These are phyloP conservation scores for Ogataea ramenticola DNA, from an alignment of 805 yeast genomes.

Conservation along the genomic window DNA sequence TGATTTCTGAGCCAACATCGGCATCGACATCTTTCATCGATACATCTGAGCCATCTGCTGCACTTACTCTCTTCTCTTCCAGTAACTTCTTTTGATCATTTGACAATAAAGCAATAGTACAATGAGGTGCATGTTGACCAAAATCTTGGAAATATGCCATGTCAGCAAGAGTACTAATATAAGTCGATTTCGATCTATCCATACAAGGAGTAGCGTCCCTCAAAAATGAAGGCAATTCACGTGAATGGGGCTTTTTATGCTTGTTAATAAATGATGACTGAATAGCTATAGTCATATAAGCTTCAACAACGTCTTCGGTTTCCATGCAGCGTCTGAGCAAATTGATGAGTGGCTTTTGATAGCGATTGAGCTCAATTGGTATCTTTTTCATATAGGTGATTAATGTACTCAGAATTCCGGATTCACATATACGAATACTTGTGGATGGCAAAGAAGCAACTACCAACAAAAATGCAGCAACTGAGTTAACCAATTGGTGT, in stretches of 20 bases:
- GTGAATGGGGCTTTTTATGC: constrained; percentile 16
- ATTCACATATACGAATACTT: constrained; percentile 34
- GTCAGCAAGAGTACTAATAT: constrained; percentile 17
- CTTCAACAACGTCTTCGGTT: constrained; percentile 39
- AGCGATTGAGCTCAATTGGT: constrained; percentile 26
- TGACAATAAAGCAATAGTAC: background rate
- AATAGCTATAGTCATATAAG: constrained; percentile 27
- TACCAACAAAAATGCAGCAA: constrained; percentile 38
- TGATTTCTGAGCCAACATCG: background rate
- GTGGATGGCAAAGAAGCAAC: constrained; percentile 34
- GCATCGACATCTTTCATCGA: background rate
- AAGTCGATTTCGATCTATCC: constrained; percentile 26
- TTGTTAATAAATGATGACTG: background rate
- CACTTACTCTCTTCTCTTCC: constrained; percentile 9
- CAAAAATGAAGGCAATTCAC: constrained; percentile 39
- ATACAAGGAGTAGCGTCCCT: constrained; percentile 44
- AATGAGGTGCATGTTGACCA: background rate
- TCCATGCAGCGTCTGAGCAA: constrained; percentile 70
- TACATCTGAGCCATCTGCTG: background rate
- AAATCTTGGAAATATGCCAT: constrained; percentile 12
- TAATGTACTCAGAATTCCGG: constrained; percentile 42
- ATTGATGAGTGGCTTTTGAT: constrained; percentile 44
- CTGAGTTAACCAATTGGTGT: background rate
- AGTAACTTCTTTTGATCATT: constrained; percentile 7
- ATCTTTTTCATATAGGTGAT: constrained; percentile 32